Evolutionary conservation across 352 stramenopile species (phyloP), one percentile per base, ranked within the genome.

Genomic region (Phytophthora vignae): DNA sequence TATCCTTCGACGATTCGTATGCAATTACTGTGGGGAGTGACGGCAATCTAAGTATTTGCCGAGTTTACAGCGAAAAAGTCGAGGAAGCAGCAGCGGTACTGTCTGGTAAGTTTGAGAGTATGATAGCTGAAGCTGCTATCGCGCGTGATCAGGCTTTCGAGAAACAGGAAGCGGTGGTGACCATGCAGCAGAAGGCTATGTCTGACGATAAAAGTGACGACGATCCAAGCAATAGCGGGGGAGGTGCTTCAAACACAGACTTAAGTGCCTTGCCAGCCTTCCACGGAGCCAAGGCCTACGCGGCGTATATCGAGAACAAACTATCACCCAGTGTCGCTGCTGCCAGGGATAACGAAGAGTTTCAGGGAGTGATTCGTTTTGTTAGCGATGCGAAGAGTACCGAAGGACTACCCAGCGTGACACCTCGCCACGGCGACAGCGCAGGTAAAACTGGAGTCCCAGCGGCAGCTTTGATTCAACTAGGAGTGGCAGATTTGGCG

Each of bases 1-100:
- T 93, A 38, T 96, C 86, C 14, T 97, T 91, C 36, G 92, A 98
- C 70, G 91, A 97, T 52, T 86, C 83, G 31, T 97, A 91, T 31
- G 68, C 95, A 1, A 29, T 98, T 15, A 80, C 82, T 25, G 80
- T 76, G 4, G 92, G 91, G 12, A 73, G 61, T 19, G 92, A 98
- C 52, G 91, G 92, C 6, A 87, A 93, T 36, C 53, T 98, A 4
- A 92, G 85, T 25, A 78, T 96, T 48, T 81, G 79, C 31, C 82
- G 89, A 11, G 44, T 97, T 1, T 62, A 91, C 54, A 72, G 54
- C n/a, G 82, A 91, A 15, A 88, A 90, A 49, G 57, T 94, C 22
- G 75, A 79, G 3, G 69, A 82, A n/a, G 69, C 78, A 0, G 74
- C 87, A 0, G 67, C 73, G 22, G 57, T 77, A 8, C 63, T 94